Evolutionary conservation across 495 filamentous ascomycete genomes (phyloP).

Genomic region (Diplogelasinospora grovesii): DNA sequence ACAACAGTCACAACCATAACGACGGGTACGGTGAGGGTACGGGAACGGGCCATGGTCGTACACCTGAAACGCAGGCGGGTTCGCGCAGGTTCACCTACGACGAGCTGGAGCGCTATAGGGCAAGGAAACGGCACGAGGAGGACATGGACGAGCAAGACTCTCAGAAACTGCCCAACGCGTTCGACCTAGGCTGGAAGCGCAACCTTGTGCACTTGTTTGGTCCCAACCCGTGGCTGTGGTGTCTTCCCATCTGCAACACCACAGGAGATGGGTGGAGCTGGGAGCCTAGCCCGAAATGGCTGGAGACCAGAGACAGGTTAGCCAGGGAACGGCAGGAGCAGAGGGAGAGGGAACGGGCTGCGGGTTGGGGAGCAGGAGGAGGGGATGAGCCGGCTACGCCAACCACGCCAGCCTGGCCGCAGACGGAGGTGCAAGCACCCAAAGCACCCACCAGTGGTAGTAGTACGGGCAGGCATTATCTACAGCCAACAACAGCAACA

Average conservation of each 20-base stretch:
- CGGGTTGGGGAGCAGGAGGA: conserved; percentile 47
- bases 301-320: conserved; percentile 57
- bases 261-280: conserved; percentile 92
- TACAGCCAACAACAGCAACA: conserved; percentile 4
- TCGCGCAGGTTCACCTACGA: conserved; percentile 53
- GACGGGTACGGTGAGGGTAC: not conserved
- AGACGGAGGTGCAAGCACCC: conserved; percentile 6
- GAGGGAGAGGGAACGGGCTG: conserved; percentile 46
- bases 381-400: conserved; percentile 14
- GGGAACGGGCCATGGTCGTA: conserved; percentile 11
- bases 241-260: conserved; percentile 74
- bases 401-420: conserved; percentile 11
- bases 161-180: conserved; percentile 82
- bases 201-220: conserved; percentile 88
- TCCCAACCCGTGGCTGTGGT: conserved; percentile 59
- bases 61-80: conserved; percentile 45
- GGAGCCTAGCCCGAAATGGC: conserved; percentile 72
- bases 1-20: conserved; percentile 10
- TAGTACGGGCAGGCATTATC: conserved; percentile 30
- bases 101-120: conserved; percentile 63
- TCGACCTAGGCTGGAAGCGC: conserved; percentile 72
- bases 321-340: conserved; percentile 54
- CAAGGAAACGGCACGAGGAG: conserved; percentile 67
- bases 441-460: conserved; percentile 5
- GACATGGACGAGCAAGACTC: conserved; percentile 86